Percentiles rank a stretch among this genome's conserved stretches.
phyloP scores from a whole-genome alignment of 2,329 filamentous ascomycete genomes.

The Colletotrichum siamense region DNA sequence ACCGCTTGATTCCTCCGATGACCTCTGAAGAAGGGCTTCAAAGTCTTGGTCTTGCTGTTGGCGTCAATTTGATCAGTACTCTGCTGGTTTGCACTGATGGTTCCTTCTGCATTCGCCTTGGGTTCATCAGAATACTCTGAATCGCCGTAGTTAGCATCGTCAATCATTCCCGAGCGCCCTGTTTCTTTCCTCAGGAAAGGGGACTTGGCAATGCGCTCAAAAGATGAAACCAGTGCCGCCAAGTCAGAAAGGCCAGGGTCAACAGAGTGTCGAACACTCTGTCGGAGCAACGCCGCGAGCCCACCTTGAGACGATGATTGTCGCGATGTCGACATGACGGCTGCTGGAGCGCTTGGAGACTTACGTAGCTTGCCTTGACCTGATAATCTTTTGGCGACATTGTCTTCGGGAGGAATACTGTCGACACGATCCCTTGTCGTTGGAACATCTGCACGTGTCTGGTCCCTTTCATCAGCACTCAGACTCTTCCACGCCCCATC shows the following conservation, averaged over 20 bases:
- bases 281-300: constrained; percentile 1
- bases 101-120: background rate
- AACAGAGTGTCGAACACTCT: constrained; percentile 16
- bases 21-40: constrained; percentile 10
- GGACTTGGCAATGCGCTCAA: constrained; percentile 30
- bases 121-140: background rate
- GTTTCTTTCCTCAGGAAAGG: constrained; percentile 25
- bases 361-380: background rate
- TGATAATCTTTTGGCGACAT: background rate
- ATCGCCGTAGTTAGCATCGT: background rate
- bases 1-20: constrained; percentile 33
- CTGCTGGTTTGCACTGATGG: no score
- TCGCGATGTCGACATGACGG: background rate
- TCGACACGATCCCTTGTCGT: background rate
- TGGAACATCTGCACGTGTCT: background rate
- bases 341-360: background rate
- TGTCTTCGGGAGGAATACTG: background rate
- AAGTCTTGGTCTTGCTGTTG: background rate
- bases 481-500: background rate
- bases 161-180: background rate
- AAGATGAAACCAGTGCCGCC: constrained; percentile 32
- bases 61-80: background rate
- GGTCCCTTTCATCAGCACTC: background rate
- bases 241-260: constrained; percentile 31
- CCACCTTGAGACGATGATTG: background rate